These are phyloP conservation scores for Ophiostoma sp. DNA, from an alignment of 2,329 filamentous ascomycete genomes.

Conservation along the genomic window DNA sequence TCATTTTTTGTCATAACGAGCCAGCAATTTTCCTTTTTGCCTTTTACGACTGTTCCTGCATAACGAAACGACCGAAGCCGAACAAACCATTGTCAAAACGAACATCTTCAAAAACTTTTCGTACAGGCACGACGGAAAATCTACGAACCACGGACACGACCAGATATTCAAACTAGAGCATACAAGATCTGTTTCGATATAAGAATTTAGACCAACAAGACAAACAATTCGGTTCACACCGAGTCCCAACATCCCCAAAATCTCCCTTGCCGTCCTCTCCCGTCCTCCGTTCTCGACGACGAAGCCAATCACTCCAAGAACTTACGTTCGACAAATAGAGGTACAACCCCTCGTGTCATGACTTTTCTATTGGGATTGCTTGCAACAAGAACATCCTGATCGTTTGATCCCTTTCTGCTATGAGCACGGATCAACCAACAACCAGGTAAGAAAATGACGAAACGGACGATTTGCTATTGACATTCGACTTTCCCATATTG, in stretches of 20 bases:
- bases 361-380: slow-evolving; percentile 14
- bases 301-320: background rate
- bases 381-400: slow-evolving; percentile 13
- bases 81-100: background rate
- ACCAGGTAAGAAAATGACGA: slow-evolving; percentile 45
- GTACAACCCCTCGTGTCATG: slow-evolving; percentile 3
- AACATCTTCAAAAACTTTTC: background rate
- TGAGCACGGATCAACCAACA: slow-evolving; percentile 61
- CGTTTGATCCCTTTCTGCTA: slow-evolving; percentile 48
- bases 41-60: slow-evolving; percentile 26
- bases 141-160: slow-evolving; percentile 10
- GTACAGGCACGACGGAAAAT: background rate
- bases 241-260: background rate
- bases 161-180: background rate
- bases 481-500: background rate
- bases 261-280: background rate
- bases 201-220: slow-evolving; percentile 15
- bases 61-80: slow-evolving; percentile 15
- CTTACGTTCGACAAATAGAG: background rate
- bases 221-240: slow-evolving; percentile 19
- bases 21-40: background rate
- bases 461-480: background rate
- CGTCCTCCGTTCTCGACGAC: background rate
- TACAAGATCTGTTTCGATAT: background rate
- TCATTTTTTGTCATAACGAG: background rate